A percentile compares a stretch with the other conserved stretches of the same genome.
These are phyloP conservation scores for Tanozyma kutaoensis DNA, from an alignment of 805 yeast genomes.

Conservation along the genomic window DNA sequence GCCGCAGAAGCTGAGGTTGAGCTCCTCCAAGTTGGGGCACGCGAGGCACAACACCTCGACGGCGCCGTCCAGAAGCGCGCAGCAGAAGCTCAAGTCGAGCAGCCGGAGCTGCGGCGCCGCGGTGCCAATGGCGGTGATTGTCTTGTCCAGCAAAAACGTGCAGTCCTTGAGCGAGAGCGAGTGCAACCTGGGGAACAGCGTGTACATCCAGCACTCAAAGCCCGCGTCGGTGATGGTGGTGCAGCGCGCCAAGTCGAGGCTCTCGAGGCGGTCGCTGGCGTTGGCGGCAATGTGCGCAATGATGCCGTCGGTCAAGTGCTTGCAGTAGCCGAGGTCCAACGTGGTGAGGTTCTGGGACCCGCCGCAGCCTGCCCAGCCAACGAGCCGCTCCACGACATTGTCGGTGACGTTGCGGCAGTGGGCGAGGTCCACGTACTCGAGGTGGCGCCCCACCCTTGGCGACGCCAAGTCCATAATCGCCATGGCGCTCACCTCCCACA, in stretches of 20 bases:
- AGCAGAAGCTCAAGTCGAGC: constrained; percentile 59
- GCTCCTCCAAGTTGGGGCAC: constrained; percentile 37
- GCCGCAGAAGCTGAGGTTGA: constrained; percentile 65
- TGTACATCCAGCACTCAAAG: constrained; percentile 50
- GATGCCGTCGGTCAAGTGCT: constrained; percentile 55
- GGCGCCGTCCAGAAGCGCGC: constrained; percentile 58
- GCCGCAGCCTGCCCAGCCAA: constrained; percentile 34
- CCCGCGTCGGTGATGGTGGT: constrained; percentile 70
- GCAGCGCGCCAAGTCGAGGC: constrained; percentile 57
- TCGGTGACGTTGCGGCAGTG: constrained; percentile 67
- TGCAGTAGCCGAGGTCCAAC: constrained; percentile 59
- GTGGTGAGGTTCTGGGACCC: constrained; percentile 50
- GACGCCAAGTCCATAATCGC: constrained; percentile 69
- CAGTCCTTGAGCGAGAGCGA: constrained; percentile 54
- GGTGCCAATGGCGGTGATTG: constrained; percentile 47
- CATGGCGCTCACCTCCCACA: constrained; percentile 72
- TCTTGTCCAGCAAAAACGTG: constrained; percentile 55
- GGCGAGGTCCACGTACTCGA: constrained; percentile 51
- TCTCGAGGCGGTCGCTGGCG: constrained; percentile 41
- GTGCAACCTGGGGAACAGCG: constrained; percentile 38
- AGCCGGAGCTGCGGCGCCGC: constrained; percentile 45
- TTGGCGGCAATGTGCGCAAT: constrained; percentile 50
- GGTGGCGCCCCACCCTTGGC: constrained; percentile 44
- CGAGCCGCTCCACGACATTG: constrained; percentile 53
- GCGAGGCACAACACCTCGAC: constrained; percentile 54